A percentile compares a stretch with the other conserved stretches of the same genome.
Evolutionary conservation across 148 eudicot genomes (phyloP).

Genomic region (Silene latifolia): DNA sequence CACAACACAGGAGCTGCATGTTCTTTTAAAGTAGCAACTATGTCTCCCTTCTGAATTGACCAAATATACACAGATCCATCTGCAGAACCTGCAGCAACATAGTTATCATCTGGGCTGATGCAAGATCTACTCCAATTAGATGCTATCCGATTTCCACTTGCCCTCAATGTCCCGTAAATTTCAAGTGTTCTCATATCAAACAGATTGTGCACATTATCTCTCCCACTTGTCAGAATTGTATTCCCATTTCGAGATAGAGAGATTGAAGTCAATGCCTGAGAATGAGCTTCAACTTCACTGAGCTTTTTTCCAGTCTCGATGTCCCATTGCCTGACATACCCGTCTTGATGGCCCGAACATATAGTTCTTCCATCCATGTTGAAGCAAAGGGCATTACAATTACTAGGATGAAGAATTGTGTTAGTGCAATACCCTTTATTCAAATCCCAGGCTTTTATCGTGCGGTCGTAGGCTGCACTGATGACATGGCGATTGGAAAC

Average conservation of each 20-base stretch:
- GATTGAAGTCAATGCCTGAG: slow-evolving; percentile 67
- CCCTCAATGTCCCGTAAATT: slow-evolving; percentile 67
- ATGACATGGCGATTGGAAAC: slow-evolving; percentile 63
- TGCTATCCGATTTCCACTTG: slow-evolving; percentile 67
- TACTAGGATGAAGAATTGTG: slow-evolving; percentile 75
- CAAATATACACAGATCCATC: slow-evolving; percentile 83
- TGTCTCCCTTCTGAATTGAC: slow-evolving; percentile 60
- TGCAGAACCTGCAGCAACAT: slow-evolving; percentile 91
- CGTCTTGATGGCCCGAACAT: slow-evolving; percentile 89
- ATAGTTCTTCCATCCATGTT: slow-evolving; percentile 80
- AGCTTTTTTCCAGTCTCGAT: slow-evolving; percentile 72
- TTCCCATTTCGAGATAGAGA: slow-evolving; percentile 80
- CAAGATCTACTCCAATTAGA: slow-evolving; percentile 97
- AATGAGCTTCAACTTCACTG: slow-evolving; percentile 90
- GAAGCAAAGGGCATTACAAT: slow-evolving; percentile 75
- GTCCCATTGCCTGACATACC: slow-evolving; percentile 89
- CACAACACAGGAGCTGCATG: slow-evolving; percentile 66
- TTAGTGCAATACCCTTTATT: slow-evolving; percentile 76
- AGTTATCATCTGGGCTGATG: slow-evolving; percentile 79
- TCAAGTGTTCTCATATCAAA: slow-evolving; percentile 78
- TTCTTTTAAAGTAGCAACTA: slow-evolving; percentile 76
- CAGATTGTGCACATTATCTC: slow-evolving; percentile 86
- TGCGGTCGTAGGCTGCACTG: slow-evolving; percentile 86
- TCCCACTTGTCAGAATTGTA: slow-evolving; percentile 72
- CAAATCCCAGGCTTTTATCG: slow-evolving; percentile 92